phyloP scores from a whole-genome alignment of 208 protist species.

The Entamoeba invadens region DNA sequence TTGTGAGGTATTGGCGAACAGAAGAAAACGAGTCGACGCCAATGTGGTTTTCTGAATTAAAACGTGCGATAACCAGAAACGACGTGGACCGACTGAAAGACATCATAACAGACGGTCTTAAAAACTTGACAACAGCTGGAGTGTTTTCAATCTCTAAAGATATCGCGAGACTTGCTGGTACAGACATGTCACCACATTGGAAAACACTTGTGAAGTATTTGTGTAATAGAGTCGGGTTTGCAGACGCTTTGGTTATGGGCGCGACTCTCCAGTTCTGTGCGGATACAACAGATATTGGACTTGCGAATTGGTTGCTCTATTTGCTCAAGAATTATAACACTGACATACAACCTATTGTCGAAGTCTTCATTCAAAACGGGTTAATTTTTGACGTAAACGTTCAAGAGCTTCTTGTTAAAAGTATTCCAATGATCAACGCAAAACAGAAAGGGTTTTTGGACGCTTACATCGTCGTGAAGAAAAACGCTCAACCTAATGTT shows the following conservation, averaged over 20 bases:
- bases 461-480: too few species aligned
- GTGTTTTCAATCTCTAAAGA: neutral
- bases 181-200: neutral
- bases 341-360: too few species aligned
- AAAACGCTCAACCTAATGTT: too few species aligned
- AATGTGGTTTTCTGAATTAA: neutral
- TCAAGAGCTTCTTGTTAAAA: too few species aligned
- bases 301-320: too few species aligned
- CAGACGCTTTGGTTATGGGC: neutral
- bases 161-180: neutral
- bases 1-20: neutral
- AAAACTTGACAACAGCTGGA: neutral
- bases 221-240: neutral
- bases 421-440: too few species aligned
- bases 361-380: too few species aligned
- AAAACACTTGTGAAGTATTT: neutral
- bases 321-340: too few species aligned
- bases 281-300: too few species aligned
- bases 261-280: neutral
- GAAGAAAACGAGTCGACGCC: neutral
- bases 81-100: neutral
- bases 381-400: too few species aligned
- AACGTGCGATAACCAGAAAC: neutral
- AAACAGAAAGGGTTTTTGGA: too few species aligned
- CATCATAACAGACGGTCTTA: neutral